These are phyloP conservation scores for Trichoderma polysporum DNA, from an alignment of 2,329 filamentous ascomycete genomes.

Conservation along the genomic window DNA sequence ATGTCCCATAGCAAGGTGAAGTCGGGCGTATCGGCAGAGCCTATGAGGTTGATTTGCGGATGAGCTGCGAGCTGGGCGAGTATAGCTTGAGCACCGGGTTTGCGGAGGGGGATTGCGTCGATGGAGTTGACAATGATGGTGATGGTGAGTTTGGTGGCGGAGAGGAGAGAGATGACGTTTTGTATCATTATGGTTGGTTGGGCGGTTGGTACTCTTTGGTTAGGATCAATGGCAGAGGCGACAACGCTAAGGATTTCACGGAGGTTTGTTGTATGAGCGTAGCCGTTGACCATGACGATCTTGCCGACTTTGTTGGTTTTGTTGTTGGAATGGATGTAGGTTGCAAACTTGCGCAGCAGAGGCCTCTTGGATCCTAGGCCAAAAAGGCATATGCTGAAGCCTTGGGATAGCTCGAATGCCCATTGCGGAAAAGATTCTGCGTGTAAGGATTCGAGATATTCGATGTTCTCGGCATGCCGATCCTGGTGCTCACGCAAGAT, in stretches of 20 bases:
- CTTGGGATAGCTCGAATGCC: slow-evolving; percentile 83
- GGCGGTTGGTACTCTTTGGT: slow-evolving; percentile 52
- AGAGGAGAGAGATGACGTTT: slow-evolving; percentile 61
- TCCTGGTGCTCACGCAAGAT: slow-evolving; percentile 62
- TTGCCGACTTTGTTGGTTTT: slow-evolving; percentile 34
- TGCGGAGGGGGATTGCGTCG: slow-evolving; percentile 75
- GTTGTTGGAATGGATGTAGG: slow-evolving; percentile 53
- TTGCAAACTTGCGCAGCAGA: slow-evolving; percentile 73
- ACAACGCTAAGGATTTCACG: slow-evolving; percentile 71
- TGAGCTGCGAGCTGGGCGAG: slow-evolving; percentile 76
- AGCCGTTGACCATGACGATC: slow-evolving; percentile 86
- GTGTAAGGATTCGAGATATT: slow-evolving; percentile 73
- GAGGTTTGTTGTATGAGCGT: slow-evolving; percentile 64
- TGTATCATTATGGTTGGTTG: slow-evolving; percentile 70
- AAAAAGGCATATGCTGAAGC: slow-evolving; percentile 87
- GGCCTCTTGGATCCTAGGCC: slow-evolving; percentile 87
- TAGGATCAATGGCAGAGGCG: slow-evolving; percentile 58
- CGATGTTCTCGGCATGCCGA: slow-evolving; percentile 67
- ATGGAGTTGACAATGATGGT: slow-evolving; percentile 82
- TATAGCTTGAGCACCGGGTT: slow-evolving; percentile 65
- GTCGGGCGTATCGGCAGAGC: slow-evolving; percentile 83
- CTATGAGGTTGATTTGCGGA: slow-evolving; percentile 68
- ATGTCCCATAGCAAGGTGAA: slow-evolving; percentile 90
- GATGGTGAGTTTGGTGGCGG: slow-evolving; percentile 45
- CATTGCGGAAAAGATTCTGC: slow-evolving; percentile 84